These are phyloP conservation scores for Acacia pycnantha DNA, from an alignment of 331 rosid species.

Conservation along the genomic window DNA sequence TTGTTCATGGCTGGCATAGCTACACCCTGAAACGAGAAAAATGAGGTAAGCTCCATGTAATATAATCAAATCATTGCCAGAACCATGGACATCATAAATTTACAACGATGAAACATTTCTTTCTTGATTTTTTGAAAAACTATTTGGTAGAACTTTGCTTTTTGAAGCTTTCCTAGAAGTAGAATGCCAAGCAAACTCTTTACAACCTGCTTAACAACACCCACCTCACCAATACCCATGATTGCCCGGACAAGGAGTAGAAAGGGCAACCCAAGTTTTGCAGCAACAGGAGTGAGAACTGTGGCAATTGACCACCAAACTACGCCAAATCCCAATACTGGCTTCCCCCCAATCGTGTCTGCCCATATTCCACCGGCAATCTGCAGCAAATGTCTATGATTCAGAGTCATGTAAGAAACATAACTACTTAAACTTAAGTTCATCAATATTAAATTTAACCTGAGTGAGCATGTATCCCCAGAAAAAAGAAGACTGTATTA, in stretches of 20 bases:
- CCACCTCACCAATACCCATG: constrained; percentile 99
- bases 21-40: constrained; percentile 67
- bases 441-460: constrained; percentile 40
- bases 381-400: constrained; percentile 51
- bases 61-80: constrained; percentile 24
- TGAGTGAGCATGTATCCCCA: constrained; percentile 99
- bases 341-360: constrained; percentile 92
- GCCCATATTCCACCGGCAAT: constrained; percentile 99
- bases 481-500: constrained; percentile 94
- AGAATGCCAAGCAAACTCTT: constrained; percentile 14
- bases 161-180: constrained; percentile 6
- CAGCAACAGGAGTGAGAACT: constrained; percentile 85
- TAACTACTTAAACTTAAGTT: neutral
- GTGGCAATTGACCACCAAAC: constrained; percentile 96
- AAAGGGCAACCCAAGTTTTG: constrained; percentile 89
- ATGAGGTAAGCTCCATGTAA: constrained; percentile 34
- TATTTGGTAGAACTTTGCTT: neutral
- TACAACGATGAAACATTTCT: constrained; percentile 20
- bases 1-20: constrained; percentile 99
- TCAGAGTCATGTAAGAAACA: constrained; percentile 21
- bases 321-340: constrained; percentile 85
- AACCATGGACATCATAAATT: constrained; percentile 8
- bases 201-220: constrained; percentile 24
- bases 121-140: neutral
- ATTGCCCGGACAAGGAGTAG: constrained; percentile 83